Evolutionary conservation across 257 asterid species (phyloP).

Genomic region (Buddleja alternifolia): DNA sequence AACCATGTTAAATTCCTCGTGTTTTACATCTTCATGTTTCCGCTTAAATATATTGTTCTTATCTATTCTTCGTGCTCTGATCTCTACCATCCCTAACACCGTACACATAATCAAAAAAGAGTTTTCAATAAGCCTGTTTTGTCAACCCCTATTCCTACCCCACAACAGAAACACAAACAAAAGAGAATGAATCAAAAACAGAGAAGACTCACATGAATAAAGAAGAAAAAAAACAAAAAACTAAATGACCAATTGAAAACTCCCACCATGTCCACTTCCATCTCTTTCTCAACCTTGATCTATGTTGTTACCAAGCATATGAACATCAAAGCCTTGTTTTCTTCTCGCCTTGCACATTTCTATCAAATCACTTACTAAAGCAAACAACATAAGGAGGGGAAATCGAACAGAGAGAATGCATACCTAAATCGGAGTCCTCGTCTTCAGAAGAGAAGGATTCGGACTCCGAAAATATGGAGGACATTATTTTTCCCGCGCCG

Average conservation of each 20-base stretch:
- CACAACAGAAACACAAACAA: background rate
- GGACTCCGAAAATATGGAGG: constrained; percentile 61
- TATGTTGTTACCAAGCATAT: background rate
- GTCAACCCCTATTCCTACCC: background rate
- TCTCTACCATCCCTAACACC: too few species aligned
- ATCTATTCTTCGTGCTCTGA: too few species aligned
- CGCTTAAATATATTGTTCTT: too few species aligned
- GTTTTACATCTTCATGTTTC: too few species aligned
- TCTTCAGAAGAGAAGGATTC: constrained; percentile 54
- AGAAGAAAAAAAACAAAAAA: background rate
- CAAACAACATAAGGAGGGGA: background rate
- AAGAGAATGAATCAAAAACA: background rate
- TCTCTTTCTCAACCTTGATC: background rate
- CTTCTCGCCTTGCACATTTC: background rate
- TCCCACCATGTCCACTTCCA: background rate
- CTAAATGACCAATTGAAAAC: background rate
- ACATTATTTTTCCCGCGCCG: constrained; percentile 73
- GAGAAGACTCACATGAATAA: too few species aligned
- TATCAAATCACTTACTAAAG: background rate
- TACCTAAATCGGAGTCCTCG: constrained; percentile 49
- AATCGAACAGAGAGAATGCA: background rate
- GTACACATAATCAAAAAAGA: too few species aligned
- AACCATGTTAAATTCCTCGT: too few species aligned
- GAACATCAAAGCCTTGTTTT: background rate
- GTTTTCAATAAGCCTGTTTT: background rate